Evolutionary conservation across 805 yeast genomes (phyloP).

Genomic region (Debaryomyces maramus): DNA sequence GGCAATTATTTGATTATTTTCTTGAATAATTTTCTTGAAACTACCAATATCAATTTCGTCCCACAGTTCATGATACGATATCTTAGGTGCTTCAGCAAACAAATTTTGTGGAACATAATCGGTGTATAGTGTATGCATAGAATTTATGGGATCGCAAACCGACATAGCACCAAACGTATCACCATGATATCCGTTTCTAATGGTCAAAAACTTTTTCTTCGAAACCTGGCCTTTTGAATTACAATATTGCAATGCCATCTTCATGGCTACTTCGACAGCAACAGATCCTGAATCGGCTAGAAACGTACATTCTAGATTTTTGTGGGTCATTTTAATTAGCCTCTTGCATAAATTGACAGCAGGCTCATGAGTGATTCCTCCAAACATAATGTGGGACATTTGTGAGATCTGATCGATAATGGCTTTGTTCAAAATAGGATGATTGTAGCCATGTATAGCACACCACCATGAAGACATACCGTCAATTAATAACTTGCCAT

Average conservation of each 20-base stretch:
- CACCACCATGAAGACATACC: conserved; percentile 36
- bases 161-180: conserved; percentile 41
- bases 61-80: conserved; percentile 14
- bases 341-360: conserved; percentile 27
- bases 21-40: conserved; percentile 23
- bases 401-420: conserved; percentile 27
- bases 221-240: conserved; percentile 23
- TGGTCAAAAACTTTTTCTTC: conserved; percentile 30
- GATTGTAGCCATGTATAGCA: conserved; percentile 28
- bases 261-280: conserved; percentile 38
- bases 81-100: conserved; percentile 25
- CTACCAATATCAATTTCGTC: conserved; percentile 18
- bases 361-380: conserved; percentile 21
- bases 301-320: conserved; percentile 11
- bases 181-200: conserved; percentile 38
- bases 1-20: conserved; percentile 30
- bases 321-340: conserved; percentile 31
- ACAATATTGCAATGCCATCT: conserved; percentile 33
- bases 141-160: conserved; percentile 31
- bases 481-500: conserved; percentile 18
- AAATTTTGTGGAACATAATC: conserved; percentile 23
- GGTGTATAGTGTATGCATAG: conserved; percentile 32
- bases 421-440: conserved; percentile 20
- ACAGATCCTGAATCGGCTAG: conserved; percentile 21
- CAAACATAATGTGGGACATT: conserved; percentile 25